A percentile compares a stretch with the other conserved stretches of the same genome.
phyloP scores from a whole-genome alignment of 2,329 filamentous ascomycete species.

The Periconia macrospinosa region DNA sequence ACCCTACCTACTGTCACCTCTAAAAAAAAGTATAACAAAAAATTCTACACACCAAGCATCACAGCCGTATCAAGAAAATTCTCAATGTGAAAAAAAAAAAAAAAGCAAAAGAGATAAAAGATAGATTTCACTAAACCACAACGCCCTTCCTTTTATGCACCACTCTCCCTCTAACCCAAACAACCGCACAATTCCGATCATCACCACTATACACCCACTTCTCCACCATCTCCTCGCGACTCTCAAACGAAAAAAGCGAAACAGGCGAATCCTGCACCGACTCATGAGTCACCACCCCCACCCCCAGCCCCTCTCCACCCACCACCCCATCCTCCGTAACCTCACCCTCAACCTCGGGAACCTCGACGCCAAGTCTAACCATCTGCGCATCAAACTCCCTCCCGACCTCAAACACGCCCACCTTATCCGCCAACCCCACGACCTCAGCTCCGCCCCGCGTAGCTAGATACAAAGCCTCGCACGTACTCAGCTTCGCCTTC shows the following conservation, averaged over 20 bases:
- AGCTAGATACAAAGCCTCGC: constrained; percentile 83
- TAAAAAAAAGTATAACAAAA: too few species aligned
- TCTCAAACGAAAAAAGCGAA: constrained; percentile 91
- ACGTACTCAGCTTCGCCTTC: constrained; percentile 71
- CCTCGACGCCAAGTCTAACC: constrained; percentile 61
- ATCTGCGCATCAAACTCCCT: constrained; percentile 93
- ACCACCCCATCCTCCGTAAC: constrained; percentile 56
- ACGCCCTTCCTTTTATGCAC: constrained; percentile 60
- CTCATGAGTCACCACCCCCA: constrained; percentile 39
- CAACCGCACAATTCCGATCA: constrained; percentile 83
- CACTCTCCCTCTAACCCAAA: constrained; percentile 85
- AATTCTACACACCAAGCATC: too few species aligned
- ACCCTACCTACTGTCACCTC: too few species aligned
- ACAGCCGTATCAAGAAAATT: too few species aligned
- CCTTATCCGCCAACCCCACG: constrained; percentile 68
- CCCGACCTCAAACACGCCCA: constrained; percentile 83
- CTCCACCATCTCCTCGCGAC: constrained; percentile 76
- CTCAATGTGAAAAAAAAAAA: not conserved
- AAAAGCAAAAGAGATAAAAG: not conserved
- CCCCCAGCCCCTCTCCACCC: constrained; percentile 41
- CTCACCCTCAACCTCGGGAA: constrained; percentile 29
- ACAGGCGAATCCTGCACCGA: constrained; percentile 32
- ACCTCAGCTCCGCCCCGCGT: constrained; percentile 86
- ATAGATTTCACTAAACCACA: not conserved
- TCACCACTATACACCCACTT: constrained; percentile 97